A percentile compares a stretch with the other conserved stretches of the same genome.
These are phyloP conservation scores for Penicillium sp. DNA, from an alignment of 2,329 filamentous ascomycete species.

Conservation along the genomic window DNA sequence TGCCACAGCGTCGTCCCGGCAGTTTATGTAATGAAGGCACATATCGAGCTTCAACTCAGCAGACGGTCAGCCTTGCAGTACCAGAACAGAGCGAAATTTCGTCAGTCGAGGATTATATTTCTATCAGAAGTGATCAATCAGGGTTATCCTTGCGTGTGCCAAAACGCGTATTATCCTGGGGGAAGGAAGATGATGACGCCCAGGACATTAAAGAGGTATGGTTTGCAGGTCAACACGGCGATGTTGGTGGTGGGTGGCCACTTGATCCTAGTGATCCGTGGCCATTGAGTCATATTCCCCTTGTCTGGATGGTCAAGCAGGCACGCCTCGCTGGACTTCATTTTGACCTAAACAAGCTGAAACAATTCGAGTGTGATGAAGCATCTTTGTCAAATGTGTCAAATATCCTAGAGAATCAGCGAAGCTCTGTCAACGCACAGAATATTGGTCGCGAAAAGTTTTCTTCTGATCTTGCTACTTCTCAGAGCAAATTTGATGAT, in stretches of 20 bases:
- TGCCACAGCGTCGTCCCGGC: no score
- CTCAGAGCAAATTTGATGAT: constrained; percentile 47
- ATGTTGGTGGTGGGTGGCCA: constrained; percentile 75
- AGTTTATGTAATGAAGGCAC: no score
- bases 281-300: constrained; percentile 62
- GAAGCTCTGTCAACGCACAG: not conserved
- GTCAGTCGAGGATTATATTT: not conserved
- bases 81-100: not conserved
- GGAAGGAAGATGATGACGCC: constrained; percentile 33
- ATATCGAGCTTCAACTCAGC: not conserved
- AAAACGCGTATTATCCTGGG: constrained; percentile 1
- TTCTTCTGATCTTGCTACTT: no score
- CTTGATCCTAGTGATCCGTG: constrained; percentile 51
- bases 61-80: not conserved
- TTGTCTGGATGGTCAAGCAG: constrained; percentile 68
- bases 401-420: not conserved
- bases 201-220: constrained; percentile 74
- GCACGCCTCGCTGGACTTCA: constrained; percentile 62
- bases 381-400: constrained; percentile 25
- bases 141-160: constrained; percentile 24
- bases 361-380: constrained; percentile 61
- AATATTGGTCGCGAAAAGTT: constrained; percentile 13
- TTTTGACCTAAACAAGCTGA: constrained; percentile 66
- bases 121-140: not conserved
- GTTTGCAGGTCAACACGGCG: constrained; percentile 74